Evolutionary conservation across 257 asterid genomes (phyloP).

Genomic region (Rubia yunnanensis): DNA sequence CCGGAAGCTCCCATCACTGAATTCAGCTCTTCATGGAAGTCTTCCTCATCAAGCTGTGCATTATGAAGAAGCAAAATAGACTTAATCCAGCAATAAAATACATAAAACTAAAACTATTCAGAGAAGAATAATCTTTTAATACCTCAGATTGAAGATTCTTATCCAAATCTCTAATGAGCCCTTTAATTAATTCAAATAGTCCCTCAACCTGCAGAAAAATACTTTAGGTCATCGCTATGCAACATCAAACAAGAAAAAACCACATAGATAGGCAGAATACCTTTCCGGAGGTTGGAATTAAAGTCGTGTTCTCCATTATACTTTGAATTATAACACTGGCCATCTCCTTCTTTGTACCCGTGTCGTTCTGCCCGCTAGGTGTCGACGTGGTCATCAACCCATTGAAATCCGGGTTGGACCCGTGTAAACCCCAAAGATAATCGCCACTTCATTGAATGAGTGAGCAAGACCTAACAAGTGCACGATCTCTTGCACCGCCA

Average conservation of each 20-base stretch:
- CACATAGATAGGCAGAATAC: conserved; percentile 28
- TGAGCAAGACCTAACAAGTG: conserved; percentile 87
- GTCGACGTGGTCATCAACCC: conserved; percentile 31
- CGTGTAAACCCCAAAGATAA: conserved; percentile 64
- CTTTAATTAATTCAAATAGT: conserved; percentile 80
- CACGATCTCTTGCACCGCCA: conserved; percentile 88
- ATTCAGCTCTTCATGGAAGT: conserved; percentile 91
- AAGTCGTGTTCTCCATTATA: conserved; percentile 67
- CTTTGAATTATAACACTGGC: conserved; percentile 81
- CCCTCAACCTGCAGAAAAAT: conserved; percentile 68
- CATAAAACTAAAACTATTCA: neutral
- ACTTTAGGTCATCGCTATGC: conserved; percentile 21
- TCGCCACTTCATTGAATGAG: conserved; percentile 59
- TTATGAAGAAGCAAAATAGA: conserved; percentile 1
- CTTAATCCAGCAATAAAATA: neutral
- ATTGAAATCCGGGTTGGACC: conserved; percentile 58
- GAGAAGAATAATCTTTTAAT: neutral
- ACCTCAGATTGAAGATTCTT: conserved; percentile 76
- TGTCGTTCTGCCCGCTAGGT: conserved; percentile 31
- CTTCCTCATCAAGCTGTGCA: conserved; percentile 83
- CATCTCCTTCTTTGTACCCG: conserved; percentile 77
- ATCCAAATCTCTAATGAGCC: conserved; percentile 66
- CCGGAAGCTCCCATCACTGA: too few relatives aligned
- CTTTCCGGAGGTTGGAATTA: conserved; percentile 82
- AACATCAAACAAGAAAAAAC: conserved; percentile 12